Evolutionary conservation across 345 rosid genomes (phyloP).

Genomic region (Populus pruinosa): DNA sequence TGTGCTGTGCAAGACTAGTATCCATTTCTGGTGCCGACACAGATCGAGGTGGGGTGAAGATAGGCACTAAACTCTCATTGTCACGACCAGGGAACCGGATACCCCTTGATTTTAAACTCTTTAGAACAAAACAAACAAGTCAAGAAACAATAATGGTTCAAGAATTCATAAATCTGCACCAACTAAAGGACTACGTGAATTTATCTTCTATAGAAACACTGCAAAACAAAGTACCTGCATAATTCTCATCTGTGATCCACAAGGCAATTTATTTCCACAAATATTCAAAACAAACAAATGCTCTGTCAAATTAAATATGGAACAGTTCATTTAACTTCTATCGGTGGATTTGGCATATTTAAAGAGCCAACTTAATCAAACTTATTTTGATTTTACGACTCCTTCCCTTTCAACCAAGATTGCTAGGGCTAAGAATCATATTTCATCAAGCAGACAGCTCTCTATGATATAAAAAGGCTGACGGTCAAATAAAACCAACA

Average conservation of each 20-base stretch:
- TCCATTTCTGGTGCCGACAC: constrained; percentile 56
- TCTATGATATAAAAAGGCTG: background rate
- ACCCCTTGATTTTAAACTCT: constrained; percentile 91
- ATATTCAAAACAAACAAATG: background rate
- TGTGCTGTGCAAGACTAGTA: constrained; percentile 45
- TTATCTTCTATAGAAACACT: background rate
- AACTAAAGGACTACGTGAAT: background rate
- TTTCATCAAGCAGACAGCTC: background rate
- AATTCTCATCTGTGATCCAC: background rate
- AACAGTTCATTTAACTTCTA: background rate
- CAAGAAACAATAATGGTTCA: constrained; percentile 6
- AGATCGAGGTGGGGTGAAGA: constrained; percentile 88
- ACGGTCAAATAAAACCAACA: constrained; percentile 1
- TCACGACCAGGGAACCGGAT: constrained; percentile 97
- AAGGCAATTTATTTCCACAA: background rate
- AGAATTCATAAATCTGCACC: background rate
- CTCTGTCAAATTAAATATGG: background rate
- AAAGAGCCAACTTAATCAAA: background rate
- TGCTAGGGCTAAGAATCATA: background rate
- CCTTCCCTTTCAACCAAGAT: background rate
- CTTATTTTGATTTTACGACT: background rate
- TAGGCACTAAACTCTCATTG: constrained; percentile 86
- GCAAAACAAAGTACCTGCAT: background rate
- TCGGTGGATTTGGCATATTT: background rate
- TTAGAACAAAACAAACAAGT: constrained; percentile 3